Evolutionary conservation across 768 basidiomycete genomes (phyloP).

Genomic region (Rhodosporidiobolus sp.): DNA sequence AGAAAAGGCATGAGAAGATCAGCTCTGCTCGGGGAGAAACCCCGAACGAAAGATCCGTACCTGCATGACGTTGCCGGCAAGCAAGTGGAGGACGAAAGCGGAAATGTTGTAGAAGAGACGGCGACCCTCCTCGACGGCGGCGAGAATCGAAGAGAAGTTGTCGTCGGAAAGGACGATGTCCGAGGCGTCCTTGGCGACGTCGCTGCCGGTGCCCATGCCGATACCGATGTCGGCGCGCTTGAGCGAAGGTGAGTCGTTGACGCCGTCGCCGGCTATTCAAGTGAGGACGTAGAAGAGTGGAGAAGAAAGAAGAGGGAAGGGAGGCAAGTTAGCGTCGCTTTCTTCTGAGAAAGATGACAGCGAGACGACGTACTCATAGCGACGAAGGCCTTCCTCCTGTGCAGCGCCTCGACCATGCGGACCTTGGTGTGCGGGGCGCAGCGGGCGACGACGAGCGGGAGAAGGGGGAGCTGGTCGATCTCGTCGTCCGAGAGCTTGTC

Average conservation of each 20-base stretch:
- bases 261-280: slow-evolving; percentile 53
- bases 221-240: slow-evolving; percentile 62
- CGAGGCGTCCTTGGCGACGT: slow-evolving; percentile 63
- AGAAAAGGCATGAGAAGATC: too few species aligned
- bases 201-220: slow-evolving; percentile 61
- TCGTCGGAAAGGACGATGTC: slow-evolving; percentile 65
- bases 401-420: slow-evolving; percentile 61
- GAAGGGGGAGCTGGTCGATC: slow-evolving; percentile 54
- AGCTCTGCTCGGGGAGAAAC: too few species aligned
- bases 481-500: slow-evolving; percentile 58
- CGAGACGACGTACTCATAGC: slow-evolving; percentile 52
- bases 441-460: slow-evolving; percentile 62
- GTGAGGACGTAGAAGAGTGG: too few species aligned
- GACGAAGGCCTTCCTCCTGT: slow-evolving; percentile 57
- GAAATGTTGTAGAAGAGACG: slow-evolving; percentile 58
- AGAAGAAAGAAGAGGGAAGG: background rate
- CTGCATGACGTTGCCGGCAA: slow-evolving; percentile 59
- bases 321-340: background rate
- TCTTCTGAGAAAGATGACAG: too few species aligned
- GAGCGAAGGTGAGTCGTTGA: slow-evolving; percentile 62
- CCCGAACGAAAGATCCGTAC: too few species aligned
- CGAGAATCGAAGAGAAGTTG: slow-evolving; percentile 65
- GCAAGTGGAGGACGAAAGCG: slow-evolving; percentile 59
- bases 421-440: slow-evolving; percentile 61
- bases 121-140: slow-evolving; percentile 65